Evolutionary conservation across 306 rosid genomes (phyloP).

Genomic region (Luffa acutangula): DNA sequence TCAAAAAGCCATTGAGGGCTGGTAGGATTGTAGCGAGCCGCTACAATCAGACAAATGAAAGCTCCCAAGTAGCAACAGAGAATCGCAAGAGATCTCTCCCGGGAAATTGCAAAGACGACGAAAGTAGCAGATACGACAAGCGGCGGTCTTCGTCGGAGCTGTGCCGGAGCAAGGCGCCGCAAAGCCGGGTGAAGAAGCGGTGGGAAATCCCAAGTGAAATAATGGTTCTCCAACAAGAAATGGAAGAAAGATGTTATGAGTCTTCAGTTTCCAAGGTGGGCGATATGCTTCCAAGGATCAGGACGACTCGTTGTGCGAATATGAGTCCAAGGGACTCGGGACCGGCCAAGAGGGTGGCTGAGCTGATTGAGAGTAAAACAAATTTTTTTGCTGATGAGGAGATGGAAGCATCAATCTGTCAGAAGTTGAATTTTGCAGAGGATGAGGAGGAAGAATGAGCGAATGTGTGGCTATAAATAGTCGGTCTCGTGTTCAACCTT

Average conservation of each 20-base stretch:
- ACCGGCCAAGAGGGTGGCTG: slow-evolving; percentile 64
- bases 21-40: slow-evolving; percentile 85
- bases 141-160: slow-evolving; percentile 31
- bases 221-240: background rate
- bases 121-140: slow-evolving; percentile 30
- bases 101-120: slow-evolving; percentile 43
- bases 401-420: slow-evolving; percentile 33
- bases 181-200: slow-evolving; percentile 35
- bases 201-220: slow-evolving; percentile 40
- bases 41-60: slow-evolving; percentile 33
- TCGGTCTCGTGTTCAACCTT: background rate
- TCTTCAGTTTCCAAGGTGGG: background rate
- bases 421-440: slow-evolving; percentile 37
- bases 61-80: slow-evolving; percentile 20
- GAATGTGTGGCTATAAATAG: background rate
- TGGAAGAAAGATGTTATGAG: background rate
- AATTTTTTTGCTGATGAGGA: slow-evolving; percentile 28
- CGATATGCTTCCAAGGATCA: slow-evolving; percentile 55
- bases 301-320: slow-evolving; percentile 12
- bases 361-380: slow-evolving; percentile 39
- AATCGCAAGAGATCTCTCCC: slow-evolving; percentile 64
- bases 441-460: slow-evolving; percentile 16
- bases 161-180: background rate
- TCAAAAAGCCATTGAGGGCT: slow-evolving; percentile 34
- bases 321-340: slow-evolving; percentile 78